Evolutionary conservation across 2,329 filamentous ascomycete genomes (phyloP).

Genomic region (Penicillium paneum): DNA sequence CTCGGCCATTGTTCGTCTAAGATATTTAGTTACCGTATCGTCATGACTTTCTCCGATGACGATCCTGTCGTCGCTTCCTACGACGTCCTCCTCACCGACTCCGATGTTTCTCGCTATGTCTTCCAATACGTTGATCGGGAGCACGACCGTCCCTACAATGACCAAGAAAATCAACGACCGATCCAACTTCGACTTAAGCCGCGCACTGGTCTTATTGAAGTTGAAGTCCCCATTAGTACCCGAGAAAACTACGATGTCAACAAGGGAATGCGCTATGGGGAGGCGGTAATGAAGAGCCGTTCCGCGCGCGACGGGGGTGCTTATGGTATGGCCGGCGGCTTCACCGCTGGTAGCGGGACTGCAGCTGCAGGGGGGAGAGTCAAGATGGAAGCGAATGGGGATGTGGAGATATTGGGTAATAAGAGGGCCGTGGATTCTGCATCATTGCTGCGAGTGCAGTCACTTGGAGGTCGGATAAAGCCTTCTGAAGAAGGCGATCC

Average conservation of each 20-base stretch:
- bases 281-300: slow-evolving; percentile 61
- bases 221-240: slow-evolving; percentile 82
- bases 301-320: slow-evolving; percentile 60
- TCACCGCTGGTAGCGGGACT: slow-evolving; percentile 57
- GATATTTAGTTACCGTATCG: background rate
- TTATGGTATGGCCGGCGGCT: slow-evolving; percentile 69
- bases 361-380: slow-evolving; percentile 26
- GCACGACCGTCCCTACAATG: slow-evolving; percentile 61
- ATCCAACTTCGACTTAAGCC: slow-evolving; percentile 78
- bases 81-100: slow-evolving; percentile 80
- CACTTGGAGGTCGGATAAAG: slow-evolving; percentile 76
- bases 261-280: slow-evolving; percentile 80
- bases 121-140: slow-evolving; percentile 78
- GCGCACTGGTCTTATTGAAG: slow-evolving; percentile 76
- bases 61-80: slow-evolving; percentile 74
- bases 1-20: background rate
- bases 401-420: slow-evolving; percentile 35
- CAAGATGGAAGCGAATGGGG: slow-evolving; percentile 22
- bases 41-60: slow-evolving; percentile 30
- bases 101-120: slow-evolving; percentile 68
- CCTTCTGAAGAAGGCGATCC: slow-evolving; percentile 67
- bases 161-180: slow-evolving; percentile 56
- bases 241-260: slow-evolving; percentile 73
- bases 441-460: slow-evolving; percentile 69
- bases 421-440: slow-evolving; percentile 39